phyloP scores from a whole-genome alignment of 2,329 filamentous ascomycete species.

The Ophiostoma angusticollis region DNA sequence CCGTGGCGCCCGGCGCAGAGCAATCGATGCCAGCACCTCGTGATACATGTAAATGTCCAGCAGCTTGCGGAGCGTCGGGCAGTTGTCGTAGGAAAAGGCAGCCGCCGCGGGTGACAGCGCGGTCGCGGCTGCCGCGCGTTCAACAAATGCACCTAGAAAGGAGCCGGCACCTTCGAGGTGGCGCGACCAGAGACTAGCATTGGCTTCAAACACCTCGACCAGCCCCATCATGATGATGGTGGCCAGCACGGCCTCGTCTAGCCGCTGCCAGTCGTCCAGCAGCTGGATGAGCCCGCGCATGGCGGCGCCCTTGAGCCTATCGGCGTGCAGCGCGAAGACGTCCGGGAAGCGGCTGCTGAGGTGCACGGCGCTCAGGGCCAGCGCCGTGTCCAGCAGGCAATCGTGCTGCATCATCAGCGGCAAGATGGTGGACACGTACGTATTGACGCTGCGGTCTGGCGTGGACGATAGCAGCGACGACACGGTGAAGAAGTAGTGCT shows the following conservation, averaged over 20 bases:
- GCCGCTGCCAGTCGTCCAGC: neutral
- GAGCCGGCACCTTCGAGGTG: neutral
- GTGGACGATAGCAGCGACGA: slow-evolving; percentile 4
- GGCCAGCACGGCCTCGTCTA: neutral
- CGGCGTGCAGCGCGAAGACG: neutral
- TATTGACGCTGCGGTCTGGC: slow-evolving; percentile 3
- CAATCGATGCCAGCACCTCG: slow-evolving; percentile 2
- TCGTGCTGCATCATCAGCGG: slow-evolving; percentile 4
- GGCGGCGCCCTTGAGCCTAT: neutral
- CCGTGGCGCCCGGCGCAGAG: neutral
- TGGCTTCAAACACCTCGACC: slow-evolving; percentile 2
- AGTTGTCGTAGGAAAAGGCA: neutral
- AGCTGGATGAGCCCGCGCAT: slow-evolving; percentile 1
- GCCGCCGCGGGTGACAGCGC: neutral
- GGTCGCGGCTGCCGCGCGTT: neutral
- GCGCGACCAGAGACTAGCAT: slow-evolving; percentile 1
- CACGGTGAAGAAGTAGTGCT: slow-evolving; percentile 8
- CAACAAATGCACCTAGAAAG: neutral
- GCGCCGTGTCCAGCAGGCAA: slow-evolving; percentile 38
- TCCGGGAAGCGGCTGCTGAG: slow-evolving; percentile 16
- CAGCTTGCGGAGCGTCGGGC: neutral
- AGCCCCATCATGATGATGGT: slow-evolving; percentile 2
- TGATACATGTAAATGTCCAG: slow-evolving; percentile 4
- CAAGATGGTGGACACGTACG: slow-evolving; percentile 27
- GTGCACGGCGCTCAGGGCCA: slow-evolving; percentile 41